These are phyloP conservation scores for Zymoseptoria tritici DNA, from an alignment of 2,329 filamentous ascomycete species.

Conservation along the genomic window DNA sequence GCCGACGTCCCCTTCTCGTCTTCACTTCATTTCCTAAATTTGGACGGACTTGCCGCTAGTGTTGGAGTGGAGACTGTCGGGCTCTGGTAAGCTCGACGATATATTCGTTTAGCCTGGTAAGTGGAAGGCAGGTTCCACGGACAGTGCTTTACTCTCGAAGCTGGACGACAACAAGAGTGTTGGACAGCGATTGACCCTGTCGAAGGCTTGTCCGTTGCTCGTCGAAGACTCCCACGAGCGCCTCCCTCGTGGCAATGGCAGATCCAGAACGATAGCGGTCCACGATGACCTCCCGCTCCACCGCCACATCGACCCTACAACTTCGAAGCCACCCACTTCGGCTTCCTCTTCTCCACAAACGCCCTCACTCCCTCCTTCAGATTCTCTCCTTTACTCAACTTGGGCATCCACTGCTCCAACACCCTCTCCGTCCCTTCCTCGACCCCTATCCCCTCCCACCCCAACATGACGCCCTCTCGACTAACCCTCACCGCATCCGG, in stretches of 20 bases:
- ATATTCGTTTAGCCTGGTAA: neutral
- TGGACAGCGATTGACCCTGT: too few species aligned
- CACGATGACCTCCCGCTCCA: too few species aligned
- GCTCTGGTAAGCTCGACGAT: too few species aligned
- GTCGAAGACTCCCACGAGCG: neutral
- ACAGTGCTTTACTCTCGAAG: too few species aligned
- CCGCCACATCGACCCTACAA: too few species aligned
- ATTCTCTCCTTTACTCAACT: slow-evolving; percentile 61
- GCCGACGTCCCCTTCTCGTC: neutral
- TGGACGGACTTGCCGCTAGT: neutral
- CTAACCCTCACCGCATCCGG: slow-evolving; percentile 71
- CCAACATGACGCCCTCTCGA: slow-evolving; percentile 61
- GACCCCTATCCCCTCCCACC: slow-evolving; percentile 63
- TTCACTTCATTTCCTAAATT: neutral
- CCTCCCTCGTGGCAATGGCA: neutral
- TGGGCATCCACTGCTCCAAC: slow-evolving; percentile 50
- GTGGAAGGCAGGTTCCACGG: neutral
- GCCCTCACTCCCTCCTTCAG: slow-evolving; percentile 55
- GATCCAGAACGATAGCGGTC: neutral
- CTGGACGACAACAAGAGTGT: too few species aligned
- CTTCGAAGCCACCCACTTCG: slow-evolving; percentile 17
- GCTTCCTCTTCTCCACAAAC: slow-evolving; percentile 58
- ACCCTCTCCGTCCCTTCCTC: slow-evolving; percentile 54
- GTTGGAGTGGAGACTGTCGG: too few species aligned
- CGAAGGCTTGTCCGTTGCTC: neutral